Percentiles rank a stretch among this genome's conserved stretches.
Evolutionary conservation across 495 filamentous ascomycete genomes (phyloP).

Genomic region (Penicillium odoratum): DNA sequence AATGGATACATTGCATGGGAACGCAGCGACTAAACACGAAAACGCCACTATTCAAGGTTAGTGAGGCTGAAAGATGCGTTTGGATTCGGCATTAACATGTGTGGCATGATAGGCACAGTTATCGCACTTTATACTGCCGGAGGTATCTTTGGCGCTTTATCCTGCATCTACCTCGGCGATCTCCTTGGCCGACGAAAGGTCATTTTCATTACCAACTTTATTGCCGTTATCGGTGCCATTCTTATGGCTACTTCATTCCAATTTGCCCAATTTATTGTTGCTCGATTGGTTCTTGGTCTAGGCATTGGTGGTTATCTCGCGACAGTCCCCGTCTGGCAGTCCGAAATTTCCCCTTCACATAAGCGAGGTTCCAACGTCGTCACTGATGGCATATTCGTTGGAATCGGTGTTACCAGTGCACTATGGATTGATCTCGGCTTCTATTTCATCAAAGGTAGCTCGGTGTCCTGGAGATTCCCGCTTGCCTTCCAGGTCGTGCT

Average conservation of each 20-base stretch:
- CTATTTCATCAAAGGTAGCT: conserved; percentile 48
- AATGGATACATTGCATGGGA: conserved; percentile 30
- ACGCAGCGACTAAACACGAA: conserved; percentile 11
- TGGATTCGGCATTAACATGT: not conserved
- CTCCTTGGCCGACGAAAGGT: conserved; percentile 32
- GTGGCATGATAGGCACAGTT: conserved; percentile 27
- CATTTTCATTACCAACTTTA: conserved; percentile 31
- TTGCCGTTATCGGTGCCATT: conserved; percentile 41
- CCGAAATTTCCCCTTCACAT: conserved; percentile 60
- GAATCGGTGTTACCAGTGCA: conserved; percentile 63
- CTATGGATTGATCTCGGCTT: conserved; percentile 68
- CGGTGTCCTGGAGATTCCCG: conserved; percentile 63
- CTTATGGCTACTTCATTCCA: conserved; percentile 43
- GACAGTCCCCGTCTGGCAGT: conserved; percentile 65
- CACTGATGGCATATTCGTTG: conserved; percentile 66
- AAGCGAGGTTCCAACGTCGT: conserved; percentile 64
- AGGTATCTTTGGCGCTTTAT: conserved; percentile 37
- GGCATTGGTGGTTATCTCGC: conserved; percentile 65
- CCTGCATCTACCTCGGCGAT: conserved; percentile 38
- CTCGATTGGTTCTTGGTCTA: conserved; percentile 57
- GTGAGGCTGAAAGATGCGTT: not conserved
- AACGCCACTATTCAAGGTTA: conserved; percentile 34
- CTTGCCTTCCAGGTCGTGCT: conserved; percentile 64
- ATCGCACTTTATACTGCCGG: conserved; percentile 39
- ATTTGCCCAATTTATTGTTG: conserved; percentile 40